Evolutionary conservation across 1,139 yeast genomes (phyloP).

Genomic region (Pichia inconspicua): DNA sequence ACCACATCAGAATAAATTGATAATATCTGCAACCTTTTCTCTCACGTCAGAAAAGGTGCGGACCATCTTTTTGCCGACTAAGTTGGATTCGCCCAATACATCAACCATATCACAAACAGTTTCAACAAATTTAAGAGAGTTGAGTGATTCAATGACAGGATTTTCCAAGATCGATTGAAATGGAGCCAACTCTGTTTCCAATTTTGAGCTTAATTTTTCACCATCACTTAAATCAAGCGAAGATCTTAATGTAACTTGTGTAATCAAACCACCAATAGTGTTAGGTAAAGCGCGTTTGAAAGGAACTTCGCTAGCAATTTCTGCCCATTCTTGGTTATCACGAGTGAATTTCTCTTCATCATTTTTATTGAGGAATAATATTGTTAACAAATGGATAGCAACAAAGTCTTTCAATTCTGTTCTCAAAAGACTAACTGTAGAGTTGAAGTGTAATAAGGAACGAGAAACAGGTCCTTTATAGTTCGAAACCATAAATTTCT

Average conservation of each 20-base stretch:
- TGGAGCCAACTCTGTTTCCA: constrained; percentile 1
- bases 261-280: constrained; percentile 28
- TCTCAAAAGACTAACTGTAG: constrained; percentile 51
- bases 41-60: constrained; percentile 3
- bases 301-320: constrained; percentile 52
- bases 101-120: constrained; percentile 17
- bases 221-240: constrained; percentile 28
- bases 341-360: constrained; percentile 33
- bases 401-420: constrained; percentile 46
- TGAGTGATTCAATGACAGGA: constrained; percentile 12
- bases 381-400: constrained; percentile 47
- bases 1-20: not conserved
- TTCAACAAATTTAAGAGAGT: constrained; percentile 3
- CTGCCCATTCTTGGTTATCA: constrained; percentile 48
- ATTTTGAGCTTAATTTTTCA: constrained; percentile 10
- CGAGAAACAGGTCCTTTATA: constrained; percentile 25
- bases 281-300: constrained; percentile 41
- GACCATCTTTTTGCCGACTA: constrained; percentile 14
- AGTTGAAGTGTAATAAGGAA: constrained; percentile 44
- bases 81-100: constrained; percentile 9
- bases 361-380: constrained; percentile 44
- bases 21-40: not conserved
- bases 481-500: constrained; percentile 14
- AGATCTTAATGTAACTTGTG: constrained; percentile 28
- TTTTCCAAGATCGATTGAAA: constrained; percentile 5